Evolutionary conservation across 805 yeast species (phyloP).

Genomic region (Candida broadrunensis): DNA sequence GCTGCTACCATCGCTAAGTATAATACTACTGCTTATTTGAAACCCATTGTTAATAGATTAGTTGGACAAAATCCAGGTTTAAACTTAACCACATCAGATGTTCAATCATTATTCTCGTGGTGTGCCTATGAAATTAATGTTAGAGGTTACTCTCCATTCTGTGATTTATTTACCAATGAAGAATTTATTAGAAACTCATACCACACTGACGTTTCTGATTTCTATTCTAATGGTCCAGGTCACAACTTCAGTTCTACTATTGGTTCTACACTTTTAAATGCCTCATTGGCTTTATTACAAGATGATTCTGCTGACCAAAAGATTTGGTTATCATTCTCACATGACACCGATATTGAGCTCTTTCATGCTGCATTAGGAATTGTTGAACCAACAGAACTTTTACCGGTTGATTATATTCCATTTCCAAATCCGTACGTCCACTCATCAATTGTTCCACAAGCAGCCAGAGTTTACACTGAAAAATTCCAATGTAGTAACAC

Average conservation of each 20-base stretch:
- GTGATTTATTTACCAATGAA: slow-evolving; percentile 63
- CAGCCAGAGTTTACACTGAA: slow-evolving; percentile 37
- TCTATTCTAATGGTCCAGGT: slow-evolving; percentile 65
- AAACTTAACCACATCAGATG: slow-evolving; percentile 51
- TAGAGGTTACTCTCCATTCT: slow-evolving; percentile 63
- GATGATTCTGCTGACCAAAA: slow-evolving; percentile 43
- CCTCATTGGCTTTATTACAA: slow-evolving; percentile 47
- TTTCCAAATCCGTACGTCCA: slow-evolving; percentile 48
- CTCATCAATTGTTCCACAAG: slow-evolving; percentile 37
- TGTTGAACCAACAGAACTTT: slow-evolving; percentile 36
- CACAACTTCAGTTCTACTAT: slow-evolving; percentile 52
- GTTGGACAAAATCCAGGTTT: slow-evolving; percentile 52
- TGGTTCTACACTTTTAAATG: slow-evolving; percentile 55
- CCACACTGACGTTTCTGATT: slow-evolving; percentile 54
- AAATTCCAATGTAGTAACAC: slow-evolving; percentile 28
- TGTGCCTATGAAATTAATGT: slow-evolving; percentile 78
- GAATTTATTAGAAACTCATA: slow-evolving; percentile 67
- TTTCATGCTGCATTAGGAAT: slow-evolving; percentile 66
- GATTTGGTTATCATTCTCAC: slow-evolving; percentile 69
- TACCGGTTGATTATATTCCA: slow-evolving; percentile 45
- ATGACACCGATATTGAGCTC: slow-evolving; percentile 66
- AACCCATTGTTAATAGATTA: slow-evolving; percentile 55
- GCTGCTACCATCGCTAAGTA: slow-evolving; percentile 19
- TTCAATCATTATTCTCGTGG: slow-evolving; percentile 50
- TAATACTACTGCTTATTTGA: slow-evolving; percentile 41